Percentiles rank a stretch among this genome's conserved stretches.
Conservation (phyloP, 2,329 filamentous ascomycete genomes). For the Stagonosporopsis chrysanthemi region DNA sequence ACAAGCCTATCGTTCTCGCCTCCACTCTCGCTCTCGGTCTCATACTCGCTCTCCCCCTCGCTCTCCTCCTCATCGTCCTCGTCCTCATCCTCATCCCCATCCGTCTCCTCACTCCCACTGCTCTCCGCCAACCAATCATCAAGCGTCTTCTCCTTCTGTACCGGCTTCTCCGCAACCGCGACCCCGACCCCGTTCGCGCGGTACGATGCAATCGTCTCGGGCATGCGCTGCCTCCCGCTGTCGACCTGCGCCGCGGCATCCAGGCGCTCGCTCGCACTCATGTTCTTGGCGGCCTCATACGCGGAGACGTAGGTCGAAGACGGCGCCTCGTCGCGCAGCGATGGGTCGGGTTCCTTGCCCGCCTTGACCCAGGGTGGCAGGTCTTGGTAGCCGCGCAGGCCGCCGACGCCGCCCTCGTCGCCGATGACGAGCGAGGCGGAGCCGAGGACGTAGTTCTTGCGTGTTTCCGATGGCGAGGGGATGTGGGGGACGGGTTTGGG, state of each 20-base stretch:
- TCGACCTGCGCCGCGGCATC: constrained; percentile 61
- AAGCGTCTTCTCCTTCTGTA: constrained; percentile 74
- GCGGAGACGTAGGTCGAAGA: constrained; percentile 40
- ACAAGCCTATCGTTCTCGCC: constrained; percentile 50
- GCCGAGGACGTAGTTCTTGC: constrained; percentile 79
- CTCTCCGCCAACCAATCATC: constrained; percentile 85
- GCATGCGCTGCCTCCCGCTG: constrained; percentile 42
- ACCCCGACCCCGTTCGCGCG: constrained; percentile 54
- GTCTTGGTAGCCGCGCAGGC: constrained; percentile 77
- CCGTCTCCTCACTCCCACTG: constrained; percentile 59
- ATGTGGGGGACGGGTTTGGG: constrained; percentile 93
- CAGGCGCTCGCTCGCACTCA: constrained; percentile 69
- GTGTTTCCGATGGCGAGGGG: constrained; percentile 84
- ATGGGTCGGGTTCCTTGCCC: constrained; percentile 80
- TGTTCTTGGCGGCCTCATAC: constrained; percentile 46
- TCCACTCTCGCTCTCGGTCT: constrained; percentile 62
- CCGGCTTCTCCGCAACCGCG: constrained; percentile 22
- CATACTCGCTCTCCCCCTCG: constrained; percentile 64
- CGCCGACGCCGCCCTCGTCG: constrained; percentile 73
- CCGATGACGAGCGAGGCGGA: constrained; percentile 87
- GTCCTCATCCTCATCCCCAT: constrained; percentile 64
- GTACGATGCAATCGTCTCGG: constrained; percentile 46
- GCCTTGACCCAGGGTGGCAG: constrained; percentile 85
- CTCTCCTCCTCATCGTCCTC: constrained; percentile 64
- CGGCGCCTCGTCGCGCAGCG: constrained; percentile 67